phyloP scores from a whole-genome alignment of 108 stramenopile genomes.

The Cylindrotheca closterium region DNA sequence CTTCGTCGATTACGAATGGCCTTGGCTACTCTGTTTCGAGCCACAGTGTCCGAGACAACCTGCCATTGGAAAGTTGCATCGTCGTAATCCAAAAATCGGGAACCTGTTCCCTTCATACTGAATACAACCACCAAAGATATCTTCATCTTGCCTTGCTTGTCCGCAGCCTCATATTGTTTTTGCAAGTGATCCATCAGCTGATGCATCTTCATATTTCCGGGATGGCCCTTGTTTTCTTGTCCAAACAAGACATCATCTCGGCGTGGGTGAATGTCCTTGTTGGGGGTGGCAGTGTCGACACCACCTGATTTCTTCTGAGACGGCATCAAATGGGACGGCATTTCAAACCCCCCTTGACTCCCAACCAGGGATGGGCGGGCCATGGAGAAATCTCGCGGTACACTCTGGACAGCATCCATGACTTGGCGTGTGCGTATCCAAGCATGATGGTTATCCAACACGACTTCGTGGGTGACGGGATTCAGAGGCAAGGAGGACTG shows the following conservation, averaged over 20 bases:
- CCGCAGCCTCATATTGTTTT: background rate
- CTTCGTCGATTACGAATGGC: conserved; percentile 1
- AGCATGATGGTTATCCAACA: background rate
- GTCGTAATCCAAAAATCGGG: background rate
- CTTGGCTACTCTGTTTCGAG: conserved; percentile 4
- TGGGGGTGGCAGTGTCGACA: background rate
- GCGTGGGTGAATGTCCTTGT: background rate
- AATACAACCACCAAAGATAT: background rate
- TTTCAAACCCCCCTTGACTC: no score
- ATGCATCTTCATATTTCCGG: background rate
- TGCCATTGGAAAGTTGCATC: background rate
- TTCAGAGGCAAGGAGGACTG: conserved; percentile 1
- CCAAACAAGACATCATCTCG: background rate
- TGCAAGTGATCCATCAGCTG: background rate
- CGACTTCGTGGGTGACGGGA: background rate
- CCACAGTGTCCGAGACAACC: background rate
- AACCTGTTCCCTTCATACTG: background rate
- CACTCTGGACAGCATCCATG: background rate
- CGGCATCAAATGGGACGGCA: no score
- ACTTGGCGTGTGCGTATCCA: background rate
- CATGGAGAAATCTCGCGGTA: background rate
- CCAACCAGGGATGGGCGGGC: background rate
- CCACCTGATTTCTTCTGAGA: background rate
- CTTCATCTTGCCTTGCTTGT: background rate
- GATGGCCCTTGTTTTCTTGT: background rate